phyloP scores from a whole-genome alignment of 2,329 filamentous ascomycete species.

The Dactylonectria estremocensis region DNA sequence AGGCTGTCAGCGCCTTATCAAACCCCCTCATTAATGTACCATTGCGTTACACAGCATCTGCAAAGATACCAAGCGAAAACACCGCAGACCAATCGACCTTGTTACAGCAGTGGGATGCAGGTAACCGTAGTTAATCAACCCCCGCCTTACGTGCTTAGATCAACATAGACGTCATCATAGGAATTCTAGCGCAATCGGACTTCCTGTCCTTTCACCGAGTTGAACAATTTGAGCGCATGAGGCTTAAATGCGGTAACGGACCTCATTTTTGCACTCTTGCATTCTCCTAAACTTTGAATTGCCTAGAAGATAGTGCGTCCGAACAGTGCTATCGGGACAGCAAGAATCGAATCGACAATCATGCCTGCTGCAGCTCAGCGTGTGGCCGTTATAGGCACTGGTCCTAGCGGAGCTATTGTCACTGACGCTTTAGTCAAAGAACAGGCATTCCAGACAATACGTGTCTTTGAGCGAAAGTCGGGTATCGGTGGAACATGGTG shows the following conservation, averaged over 20 bases:
- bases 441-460: conserved; percentile 20
- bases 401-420: conserved; percentile 24
- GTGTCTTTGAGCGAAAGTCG: conserved; percentile 19
- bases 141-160: neutral
- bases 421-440: conserved; percentile 23
- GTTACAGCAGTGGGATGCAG: neutral
- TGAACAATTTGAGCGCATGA: neutral
- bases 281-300: neutral
- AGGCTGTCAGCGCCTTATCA: neutral
- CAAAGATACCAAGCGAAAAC: neutral
- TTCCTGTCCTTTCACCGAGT: neutral
- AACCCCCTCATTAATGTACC: neutral
- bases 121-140: neutral
- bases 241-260: neutral
- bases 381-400: conserved; percentile 29
- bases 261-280: neutral
- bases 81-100: neutral
- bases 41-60: neutral
- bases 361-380: conserved; percentile 17
- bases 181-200: neutral
- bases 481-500: conserved; percentile 27
- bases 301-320: neutral
- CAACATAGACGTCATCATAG: neutral
- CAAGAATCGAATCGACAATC: neutral
- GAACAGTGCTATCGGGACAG: neutral